Base-by-base conservation (phyloP, 1,284 basidiomycete genomes). In the Xerocomus nothofagi region DNA sequence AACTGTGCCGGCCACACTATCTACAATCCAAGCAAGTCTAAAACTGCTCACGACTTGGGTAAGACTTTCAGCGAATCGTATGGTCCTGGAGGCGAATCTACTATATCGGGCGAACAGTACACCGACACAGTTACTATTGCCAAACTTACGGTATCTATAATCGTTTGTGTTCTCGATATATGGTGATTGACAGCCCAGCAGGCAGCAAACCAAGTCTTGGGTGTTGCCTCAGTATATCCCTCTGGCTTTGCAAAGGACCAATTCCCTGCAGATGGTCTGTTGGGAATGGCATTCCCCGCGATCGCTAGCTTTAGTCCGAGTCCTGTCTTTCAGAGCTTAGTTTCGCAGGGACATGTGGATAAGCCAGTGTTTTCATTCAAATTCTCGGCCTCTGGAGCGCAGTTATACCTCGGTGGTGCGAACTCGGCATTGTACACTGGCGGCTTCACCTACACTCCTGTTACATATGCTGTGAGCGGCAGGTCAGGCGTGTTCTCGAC, bases 361-460 rank as follows among this genome's bases (percentile, higher is more conserved):
- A 38, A 60, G 15, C 46, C 59, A 9, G 59, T 62, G 15, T 77
- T 76, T 54, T 67, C 63, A 6, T 72, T 79, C 60, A 71, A 73
- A 46, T 67, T 79, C 32, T 57, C 67, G 12, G 47, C 51, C 14
- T 62, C 66, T n/a, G 72, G 71, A 24, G 70, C 72, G 3, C 68
- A 72, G 48, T 66, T 79, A 18, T 71, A 60, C 50, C 61, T 79
- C 18, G 78, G 78, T 34, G 72, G 74, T 3, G 32, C 36, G 2
- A 61, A 67, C 46, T 15, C 50, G 17, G 44, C 24, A 1, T 30
- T 63, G 23, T 61, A 63, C 42, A 48, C 30, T 2, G 65, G 56
- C 8, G 7, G 17, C 9, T 54, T 57, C n/a, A 49, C 53, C 11
- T 65, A 62, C 10, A 30, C 44, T 5, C 40, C 45, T 29, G 49